Evolutionary conservation across 257 asterid species (phyloP), one percentile per base, ranked within the genome.

Genomic region (Ehretia macrophylla): DNA sequence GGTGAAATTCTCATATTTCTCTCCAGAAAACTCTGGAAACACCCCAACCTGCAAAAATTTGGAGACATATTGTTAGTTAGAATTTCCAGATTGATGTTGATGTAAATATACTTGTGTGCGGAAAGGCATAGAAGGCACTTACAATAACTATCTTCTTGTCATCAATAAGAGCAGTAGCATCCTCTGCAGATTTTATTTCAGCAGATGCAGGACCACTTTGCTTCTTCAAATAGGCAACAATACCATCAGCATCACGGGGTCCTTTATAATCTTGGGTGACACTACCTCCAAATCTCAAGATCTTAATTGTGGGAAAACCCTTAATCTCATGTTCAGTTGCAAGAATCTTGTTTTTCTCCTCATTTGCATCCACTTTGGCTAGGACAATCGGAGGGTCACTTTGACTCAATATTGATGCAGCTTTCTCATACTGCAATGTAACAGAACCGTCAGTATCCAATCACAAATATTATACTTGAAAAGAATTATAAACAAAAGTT

Each of bases 191-290:
- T 75, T 85, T 84, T 49, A 91, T 69, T 69, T 85, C 88, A 58
- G 44, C 17, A 17, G 95, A 77, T 35, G 98, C 94, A 56, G 96
- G 98, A 23, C 98, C 98, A 71, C 91, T 83, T 72, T 87, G 91
- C 66, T 83, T 87, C 72, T 75, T 83, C 66, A 91, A 68, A 47
- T 80, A 84, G 51, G 74, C 27, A 39, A 82, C 88, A 51, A 91
- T 91, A 14, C 95, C 98, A 50, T 87, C 96, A 0, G 95, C 94
- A 40, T 85, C 96, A 37, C 94, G 85, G 57, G 98, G 94, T 60
- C 98, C 98, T 75, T 87, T 88, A 76, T 77, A 91, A 4, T 91
- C 98, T 69, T 83, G 92, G 68, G 80, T 77, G 58, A 74, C 58
- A 39, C 89, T 82, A 10, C 95, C 98, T 58, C 98, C 96, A 56